These are phyloP conservation scores for Coleophoma crateriformis DNA, from an alignment of 2,329 filamentous ascomycete genomes.

Conservation along the genomic window DNA sequence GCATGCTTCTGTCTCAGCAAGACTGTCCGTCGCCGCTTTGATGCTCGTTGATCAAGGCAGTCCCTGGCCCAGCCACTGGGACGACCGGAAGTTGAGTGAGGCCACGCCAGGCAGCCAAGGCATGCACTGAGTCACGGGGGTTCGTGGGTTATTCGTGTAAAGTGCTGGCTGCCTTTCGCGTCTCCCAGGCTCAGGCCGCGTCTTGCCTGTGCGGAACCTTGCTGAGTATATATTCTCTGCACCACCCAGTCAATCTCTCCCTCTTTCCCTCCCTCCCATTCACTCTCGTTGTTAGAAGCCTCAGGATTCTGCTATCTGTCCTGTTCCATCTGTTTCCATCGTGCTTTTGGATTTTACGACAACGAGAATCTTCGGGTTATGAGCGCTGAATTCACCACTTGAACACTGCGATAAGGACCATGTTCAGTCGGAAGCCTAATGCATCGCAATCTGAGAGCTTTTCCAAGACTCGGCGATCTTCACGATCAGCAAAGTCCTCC, in stretches of 20 bases:
- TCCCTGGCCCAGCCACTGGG: neutral
- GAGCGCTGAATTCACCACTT: too few species aligned
- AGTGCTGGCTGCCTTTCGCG: slow-evolving; percentile 3
- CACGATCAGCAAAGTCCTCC: slow-evolving; percentile 19
- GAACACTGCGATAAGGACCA: neutral
- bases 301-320: neutral
- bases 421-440: slow-evolving; percentile 10
- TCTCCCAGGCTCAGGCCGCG: slow-evolving; percentile 3
- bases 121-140: neutral
- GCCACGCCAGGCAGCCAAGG: neutral
- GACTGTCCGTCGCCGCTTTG: neutral
- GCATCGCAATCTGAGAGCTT: slow-evolving; percentile 26
- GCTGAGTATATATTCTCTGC: slow-evolving; percentile 2
- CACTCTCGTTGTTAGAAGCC: neutral
- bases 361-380: too few species aligned
- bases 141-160: slow-evolving; percentile 1
- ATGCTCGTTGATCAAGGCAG: neutral
- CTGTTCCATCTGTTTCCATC: neutral
- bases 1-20: neutral
- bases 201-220: slow-evolving; percentile 2
- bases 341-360: neutral
- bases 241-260: neutral
- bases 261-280: neutral
- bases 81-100: neutral
- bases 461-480: slow-evolving; percentile 18